Evolutionary conservation across 768 basidiomycete species (phyloP), one percentile per base, ranked within the genome.

Genomic region (Tricholoma furcatifolium): DNA sequence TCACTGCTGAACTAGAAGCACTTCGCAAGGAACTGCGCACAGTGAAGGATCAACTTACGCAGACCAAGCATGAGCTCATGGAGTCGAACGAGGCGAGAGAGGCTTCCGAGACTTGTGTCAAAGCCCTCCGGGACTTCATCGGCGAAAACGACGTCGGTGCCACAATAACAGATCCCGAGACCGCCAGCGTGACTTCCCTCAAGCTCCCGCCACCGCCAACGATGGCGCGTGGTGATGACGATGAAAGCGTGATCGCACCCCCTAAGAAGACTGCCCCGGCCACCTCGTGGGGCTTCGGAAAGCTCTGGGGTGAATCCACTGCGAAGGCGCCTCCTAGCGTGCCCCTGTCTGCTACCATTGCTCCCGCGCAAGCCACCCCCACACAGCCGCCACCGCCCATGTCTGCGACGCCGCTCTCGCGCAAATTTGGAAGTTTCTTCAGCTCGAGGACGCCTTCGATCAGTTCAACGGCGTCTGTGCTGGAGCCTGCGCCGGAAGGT

Each of bases 21-120:
- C 65, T 91, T 32, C 81, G 82, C 30, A 76, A 74, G 50, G 88
- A 93, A 63, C 53, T 93, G 30, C 70, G 67, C 39, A 59, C 71
- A 2, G 58, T 85, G 51, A 83, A 82, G 59, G 66, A 75, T 20
- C 82, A 88, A 50, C 67, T 94, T 15, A 83, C 85, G 31, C 80
- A 78, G 27, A 74, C 79, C 15, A 81, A 81, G 60, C 78, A 81
- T 55, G 88, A 92, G 53, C 70, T 96, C 42, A 73, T 64, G 35
- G 93, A 96, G 63, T 77, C 85, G 1, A 85, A 81, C 55, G 95
- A 98, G 68, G 92, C 91, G 2, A 77, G 84, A 43, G 85, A 92
- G 63, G 95, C 95, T 3, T 91, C 88, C 32, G 93, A 98, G 59
- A 80, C 80, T 1, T 94, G 92, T 65, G 83, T 90, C 58, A 84